These are phyloP conservation scores for Perilla frutescens DNA, from an alignment of 257 asterid genomes.

Conservation along the genomic window DNA sequence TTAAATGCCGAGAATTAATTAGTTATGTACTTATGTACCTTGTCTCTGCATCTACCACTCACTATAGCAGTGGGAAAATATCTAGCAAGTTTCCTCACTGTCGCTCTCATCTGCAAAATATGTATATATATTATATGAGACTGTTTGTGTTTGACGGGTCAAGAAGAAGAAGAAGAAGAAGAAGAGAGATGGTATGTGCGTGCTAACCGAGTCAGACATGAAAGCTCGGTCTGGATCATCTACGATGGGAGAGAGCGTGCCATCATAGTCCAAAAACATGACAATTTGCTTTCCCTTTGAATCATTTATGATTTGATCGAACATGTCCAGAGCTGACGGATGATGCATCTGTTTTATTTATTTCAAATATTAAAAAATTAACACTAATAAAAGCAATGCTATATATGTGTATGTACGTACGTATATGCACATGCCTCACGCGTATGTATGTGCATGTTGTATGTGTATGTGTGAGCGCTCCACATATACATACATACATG, in stretches of 20 bases:
- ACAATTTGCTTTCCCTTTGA: constrained; percentile 91
- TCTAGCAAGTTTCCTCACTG: constrained; percentile 75
- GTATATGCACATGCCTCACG: too few relatives aligned
- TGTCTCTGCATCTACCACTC: constrained; percentile 84
- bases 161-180: not conserved
- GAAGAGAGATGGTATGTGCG: not conserved
- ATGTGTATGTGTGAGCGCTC: too few relatives aligned
- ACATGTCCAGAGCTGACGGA: constrained; percentile 95
- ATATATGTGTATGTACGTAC: too few relatives aligned
- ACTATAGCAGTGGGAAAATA: constrained; percentile 87
- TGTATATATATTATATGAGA: too few relatives aligned
- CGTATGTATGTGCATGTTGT: too few relatives aligned
- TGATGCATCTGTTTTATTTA: constrained; percentile 40
- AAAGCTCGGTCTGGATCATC: constrained; percentile 94
- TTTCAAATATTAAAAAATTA: not conserved
- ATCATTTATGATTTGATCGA: constrained; percentile 73
- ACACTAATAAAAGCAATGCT: not conserved
- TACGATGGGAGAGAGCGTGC: constrained; percentile 95
- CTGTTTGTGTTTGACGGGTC: not conserved
- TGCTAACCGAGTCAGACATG: constrained; percentile 84
- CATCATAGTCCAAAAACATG: constrained; percentile 94
- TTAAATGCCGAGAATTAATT: not conserved
- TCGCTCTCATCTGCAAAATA: constrained; percentile 74
- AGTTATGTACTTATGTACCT: constrained; percentile 30
- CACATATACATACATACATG: too few relatives aligned